phyloP scores from a whole-genome alignment of 1,284 basidiomycete genomes.

The Pyrrhoderma noxium region DNA sequence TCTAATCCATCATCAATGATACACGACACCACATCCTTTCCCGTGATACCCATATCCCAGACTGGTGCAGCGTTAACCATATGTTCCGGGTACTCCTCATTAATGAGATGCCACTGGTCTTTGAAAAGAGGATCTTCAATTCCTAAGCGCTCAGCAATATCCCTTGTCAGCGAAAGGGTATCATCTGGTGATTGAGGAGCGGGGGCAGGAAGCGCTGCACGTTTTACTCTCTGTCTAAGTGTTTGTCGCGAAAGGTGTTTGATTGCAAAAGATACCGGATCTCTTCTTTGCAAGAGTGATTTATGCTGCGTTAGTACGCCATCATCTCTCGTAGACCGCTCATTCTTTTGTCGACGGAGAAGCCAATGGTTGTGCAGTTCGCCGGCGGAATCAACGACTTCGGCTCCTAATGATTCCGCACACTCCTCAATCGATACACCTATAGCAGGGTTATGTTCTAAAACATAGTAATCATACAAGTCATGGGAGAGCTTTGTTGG shows the following conservation, averaged over 20 bases:
- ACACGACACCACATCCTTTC: constrained; percentile 80
- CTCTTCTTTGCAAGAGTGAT: constrained; percentile 27
- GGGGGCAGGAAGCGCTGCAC: constrained; percentile 40
- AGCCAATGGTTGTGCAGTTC: constrained; percentile 83
- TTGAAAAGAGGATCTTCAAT: constrained; percentile 83
- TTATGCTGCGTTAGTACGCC: neutral
- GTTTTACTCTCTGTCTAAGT: constrained; percentile 60
- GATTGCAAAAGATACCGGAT: constrained; percentile 45
- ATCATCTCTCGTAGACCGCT: constrained; percentile 37
- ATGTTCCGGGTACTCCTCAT: constrained; percentile 66
- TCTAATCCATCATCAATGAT: constrained; percentile 97
- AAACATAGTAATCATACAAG: constrained; percentile 86
- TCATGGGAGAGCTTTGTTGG: constrained; percentile 54
- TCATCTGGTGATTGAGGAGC: constrained; percentile 42
- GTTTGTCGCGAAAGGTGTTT: constrained; percentile 51
- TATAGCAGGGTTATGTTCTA: constrained; percentile 60
- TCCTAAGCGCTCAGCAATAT: constrained; percentile 54
- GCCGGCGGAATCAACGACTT: constrained; percentile 85
- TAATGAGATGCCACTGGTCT: constrained; percentile 91
- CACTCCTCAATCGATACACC: constrained; percentile 52
- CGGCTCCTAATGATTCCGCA: constrained; percentile 62
- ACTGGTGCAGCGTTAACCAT: constrained; percentile 85
- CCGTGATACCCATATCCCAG: constrained; percentile 84
- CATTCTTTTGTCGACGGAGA: constrained; percentile 53
- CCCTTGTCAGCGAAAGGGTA: constrained; percentile 35